Conservation (phyloP, 305 asterid species). For the Rubia peregrina region DNA sequence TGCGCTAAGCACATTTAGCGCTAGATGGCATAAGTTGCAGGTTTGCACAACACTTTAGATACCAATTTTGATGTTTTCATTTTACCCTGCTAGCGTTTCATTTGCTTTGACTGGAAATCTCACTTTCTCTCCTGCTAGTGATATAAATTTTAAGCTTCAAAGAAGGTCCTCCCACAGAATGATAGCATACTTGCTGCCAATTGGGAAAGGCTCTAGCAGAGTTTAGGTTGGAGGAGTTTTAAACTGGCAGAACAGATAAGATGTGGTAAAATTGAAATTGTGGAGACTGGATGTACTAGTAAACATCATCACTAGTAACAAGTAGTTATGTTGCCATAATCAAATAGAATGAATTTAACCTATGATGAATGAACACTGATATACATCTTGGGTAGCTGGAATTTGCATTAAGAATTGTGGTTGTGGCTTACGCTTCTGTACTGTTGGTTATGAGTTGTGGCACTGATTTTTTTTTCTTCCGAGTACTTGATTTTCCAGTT, state of each 20-base stretch:
- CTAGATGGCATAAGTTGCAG: neutral
- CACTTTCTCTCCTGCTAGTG: neutral
- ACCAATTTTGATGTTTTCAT: neutral
- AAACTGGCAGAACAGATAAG: neutral
- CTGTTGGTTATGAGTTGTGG: neutral
- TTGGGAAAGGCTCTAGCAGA: neutral
- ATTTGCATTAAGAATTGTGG: neutral
- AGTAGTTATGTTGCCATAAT: neutral
- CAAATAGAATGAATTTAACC: neutral
- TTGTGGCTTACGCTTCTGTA: slow-evolving; percentile 1
- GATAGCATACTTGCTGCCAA: neutral
- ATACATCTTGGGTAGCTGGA: neutral
- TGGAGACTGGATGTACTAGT: neutral
- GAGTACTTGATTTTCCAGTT: neutral
- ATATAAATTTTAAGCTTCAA: neutral
- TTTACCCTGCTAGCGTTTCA: neutral
- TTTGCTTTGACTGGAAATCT: neutral
- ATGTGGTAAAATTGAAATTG: neutral
- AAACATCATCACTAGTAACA: neutral
- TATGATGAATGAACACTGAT: neutral
- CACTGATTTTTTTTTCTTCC: neutral
- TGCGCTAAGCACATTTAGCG: neutral
- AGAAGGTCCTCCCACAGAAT: neutral
- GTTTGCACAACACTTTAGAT: neutral
- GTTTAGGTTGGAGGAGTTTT: neutral